These are phyloP conservation scores for Mycena albidolilacea DNA, from an alignment of 768 basidiomycete genomes.

Conservation along the genomic window DNA sequence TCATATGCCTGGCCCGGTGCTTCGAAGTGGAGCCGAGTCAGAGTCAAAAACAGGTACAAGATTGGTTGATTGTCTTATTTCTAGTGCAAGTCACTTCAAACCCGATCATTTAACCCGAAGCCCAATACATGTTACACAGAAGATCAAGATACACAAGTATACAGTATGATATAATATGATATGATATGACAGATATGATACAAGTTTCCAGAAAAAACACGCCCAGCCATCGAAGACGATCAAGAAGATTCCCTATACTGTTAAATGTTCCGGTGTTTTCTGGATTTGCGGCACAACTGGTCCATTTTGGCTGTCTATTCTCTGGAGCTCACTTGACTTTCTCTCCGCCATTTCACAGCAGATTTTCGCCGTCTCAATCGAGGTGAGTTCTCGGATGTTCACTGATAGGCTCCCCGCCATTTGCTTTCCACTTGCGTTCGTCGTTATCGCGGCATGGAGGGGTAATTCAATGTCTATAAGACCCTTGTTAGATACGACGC, in stretches of 20 bases:
- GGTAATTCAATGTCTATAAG: constrained; percentile 33
- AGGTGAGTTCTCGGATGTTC: constrained; percentile 32
- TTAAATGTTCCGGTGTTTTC: not conserved
- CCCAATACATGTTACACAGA: not conserved
- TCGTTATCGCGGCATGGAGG: constrained; percentile 10
- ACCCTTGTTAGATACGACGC: not conserved
- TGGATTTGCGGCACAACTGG: not conserved
- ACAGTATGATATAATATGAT: no score
- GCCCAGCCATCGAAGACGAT: not conserved
- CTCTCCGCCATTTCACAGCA: constrained; percentile 22
- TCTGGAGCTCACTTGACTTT: constrained; percentile 14
- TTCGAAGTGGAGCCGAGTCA: no score
- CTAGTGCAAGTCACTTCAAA: no score
- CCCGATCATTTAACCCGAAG: not conserved
- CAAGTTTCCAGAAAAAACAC: not conserved
- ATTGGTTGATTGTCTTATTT: no score
- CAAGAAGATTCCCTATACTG: not conserved
- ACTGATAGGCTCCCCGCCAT: constrained; percentile 18
- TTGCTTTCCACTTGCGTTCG: constrained; percentile 1
- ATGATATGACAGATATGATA: constrained; percentile 1
- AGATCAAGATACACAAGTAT: not conserved
- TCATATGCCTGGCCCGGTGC: no score
- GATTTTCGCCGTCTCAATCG: constrained; percentile 26
- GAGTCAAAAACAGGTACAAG: no score
- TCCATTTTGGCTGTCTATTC: constrained; percentile 1